Base-by-base conservation (phyloP, 257 asterid species). In the Scutellaria baicalensis region DNA sequence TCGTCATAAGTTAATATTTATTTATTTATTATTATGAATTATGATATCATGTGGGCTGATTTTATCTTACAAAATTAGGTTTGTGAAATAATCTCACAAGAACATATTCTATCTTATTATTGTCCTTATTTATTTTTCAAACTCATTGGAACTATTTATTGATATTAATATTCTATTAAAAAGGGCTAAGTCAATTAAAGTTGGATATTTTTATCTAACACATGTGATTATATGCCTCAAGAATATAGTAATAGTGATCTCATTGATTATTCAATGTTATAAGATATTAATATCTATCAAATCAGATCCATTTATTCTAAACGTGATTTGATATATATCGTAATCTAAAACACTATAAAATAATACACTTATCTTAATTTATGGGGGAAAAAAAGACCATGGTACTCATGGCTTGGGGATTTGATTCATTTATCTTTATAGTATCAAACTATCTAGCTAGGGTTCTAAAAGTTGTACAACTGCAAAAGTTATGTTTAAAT, bases 221-320 rank as follows among this genome's bases (percentile, higher is more conserved):
- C 66, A 35, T 55, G 56, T 54, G 45, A 13, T 36, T 69, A 56
- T 69, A 35, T 58, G 65, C 16, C 60, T 20, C 31, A 21, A 60
- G 75, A 66, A 71, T 66, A 50, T 77, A 62, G 68, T 43, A 21
- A 14, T 8, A 7, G 1, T 9, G 20, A 9, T 47, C 36, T 67
- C 55, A 27, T 42, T 60, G 75, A 61, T 67, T 48, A 77, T 69
- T 67, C 72, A 39, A 47, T 59, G 54, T 50, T 38, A 60, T 60
- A 17, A 40, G 55, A 69, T 60, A 64, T 47, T 42, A 60, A 21
- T 49, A 55, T 50, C 65, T 12, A 44, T 67, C 64, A 64, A 42
- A 74, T 67, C 57, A 31, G 33, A 23, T 18, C 66, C 36, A n/a
- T 48, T 49, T 74, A 63, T 52, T 60, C 64, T 27, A 1, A 52